Conservation (phyloP, 805 yeast species). For the Lachancea lanzarotensis region DNA sequence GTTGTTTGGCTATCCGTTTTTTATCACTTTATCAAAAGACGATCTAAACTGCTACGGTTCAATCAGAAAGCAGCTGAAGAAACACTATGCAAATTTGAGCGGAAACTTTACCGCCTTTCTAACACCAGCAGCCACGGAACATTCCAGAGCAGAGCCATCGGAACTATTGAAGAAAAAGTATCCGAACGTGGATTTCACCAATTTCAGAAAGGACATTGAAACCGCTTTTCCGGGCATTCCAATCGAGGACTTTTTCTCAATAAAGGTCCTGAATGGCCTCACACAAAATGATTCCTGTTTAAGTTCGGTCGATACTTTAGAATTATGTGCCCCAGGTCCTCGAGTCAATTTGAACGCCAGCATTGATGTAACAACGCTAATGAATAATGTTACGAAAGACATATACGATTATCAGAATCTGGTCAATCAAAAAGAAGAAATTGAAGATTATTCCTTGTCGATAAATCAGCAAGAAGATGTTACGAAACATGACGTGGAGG, state of each 20-base stretch:
- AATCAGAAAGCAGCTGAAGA: slow-evolving; percentile 52
- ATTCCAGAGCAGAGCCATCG: slow-evolving; percentile 30
- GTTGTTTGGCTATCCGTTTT: slow-evolving; percentile 72
- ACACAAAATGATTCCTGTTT: background rate
- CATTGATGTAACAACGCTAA: slow-evolving; percentile 11
- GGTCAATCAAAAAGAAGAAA: slow-evolving; percentile 1
- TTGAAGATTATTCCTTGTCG: slow-evolving; percentile 3
- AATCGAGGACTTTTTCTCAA: slow-evolving; percentile 17
- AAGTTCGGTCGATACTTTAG: background rate
- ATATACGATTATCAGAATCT: slow-evolving; percentile 19
- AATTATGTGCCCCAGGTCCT: slow-evolving; percentile 23
- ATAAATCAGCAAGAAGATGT: background rate
- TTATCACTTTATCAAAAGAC: slow-evolving; percentile 47
- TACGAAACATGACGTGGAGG: background rate
- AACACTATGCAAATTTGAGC: slow-evolving; percentile 41
- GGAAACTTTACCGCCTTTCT: slow-evolving; percentile 34
- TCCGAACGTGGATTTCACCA: slow-evolving; percentile 18
- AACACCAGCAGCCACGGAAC: slow-evolving; percentile 22
- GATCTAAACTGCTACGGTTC: slow-evolving; percentile 52
- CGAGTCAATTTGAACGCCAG: slow-evolving; percentile 15
- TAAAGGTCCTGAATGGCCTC: slow-evolving; percentile 11
- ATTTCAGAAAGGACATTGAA: slow-evolving; percentile 16
- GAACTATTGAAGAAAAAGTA: slow-evolving; percentile 29
- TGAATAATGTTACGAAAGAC: slow-evolving; percentile 18
- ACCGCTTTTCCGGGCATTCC: slow-evolving; percentile 13